Evolutionary conservation across 1,284 basidiomycete genomes (phyloP).

Genomic region (Porogramme epimiltina): DNA sequence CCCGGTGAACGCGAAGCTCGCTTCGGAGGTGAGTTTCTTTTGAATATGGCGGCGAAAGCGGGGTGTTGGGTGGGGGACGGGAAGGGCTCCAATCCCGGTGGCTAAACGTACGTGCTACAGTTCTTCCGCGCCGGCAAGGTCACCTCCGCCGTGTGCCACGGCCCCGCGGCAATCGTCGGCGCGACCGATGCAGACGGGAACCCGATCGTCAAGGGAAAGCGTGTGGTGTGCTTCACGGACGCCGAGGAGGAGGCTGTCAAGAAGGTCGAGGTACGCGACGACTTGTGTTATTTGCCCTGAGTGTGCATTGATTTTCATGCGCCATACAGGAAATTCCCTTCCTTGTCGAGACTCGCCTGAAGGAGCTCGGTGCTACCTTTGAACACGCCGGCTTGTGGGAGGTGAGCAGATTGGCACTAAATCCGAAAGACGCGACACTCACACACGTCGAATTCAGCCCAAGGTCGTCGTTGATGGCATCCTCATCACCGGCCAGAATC

Average conservation of each 20-base stretch:
- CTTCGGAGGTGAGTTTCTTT: constrained; percentile 50
- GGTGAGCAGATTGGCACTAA: constrained; percentile 36
- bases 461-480: constrained; percentile 51
- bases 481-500: constrained; percentile 73
- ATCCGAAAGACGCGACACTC: not conserved
- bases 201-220: constrained; percentile 64
- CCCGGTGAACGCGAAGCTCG: constrained; percentile 57
- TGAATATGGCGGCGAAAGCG: no score
- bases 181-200: constrained; percentile 56
- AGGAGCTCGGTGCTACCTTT: constrained; percentile 64
- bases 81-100: not conserved
- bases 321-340: constrained; percentile 57
- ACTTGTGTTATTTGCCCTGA: no score
- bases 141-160: constrained; percentile 75
- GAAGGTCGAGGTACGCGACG: constrained; percentile 26
- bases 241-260: constrained; percentile 59
- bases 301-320: not conserved
- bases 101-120: constrained; percentile 27
- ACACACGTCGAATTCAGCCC: constrained; percentile 23
- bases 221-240: constrained; percentile 73
- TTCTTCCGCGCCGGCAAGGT: constrained; percentile 66
- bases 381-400: constrained; percentile 62
- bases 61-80: not conserved
- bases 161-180: constrained; percentile 61
- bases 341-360: constrained; percentile 66